Conservation (phyloP, 306 rosid genomes). For the Malus domestica region ASM211411v1 NC_041791.1:9601501-9602000, state of each 20-base stretch:
- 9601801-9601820: neutral
- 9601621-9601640: too few species aligned
- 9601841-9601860: constrained; percentile 45
- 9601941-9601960: constrained; percentile 28
- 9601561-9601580: too few species aligned
- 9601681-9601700: neutral
- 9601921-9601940: constrained; percentile 50
- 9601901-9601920: neutral
- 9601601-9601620: fast-evolving
- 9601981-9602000: constrained; percentile 3
- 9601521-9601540: too few species aligned
- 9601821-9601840: neutral
- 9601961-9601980: constrained; percentile 33
- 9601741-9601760: constrained; percentile 52
- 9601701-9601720: constrained; percentile 12
- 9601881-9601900: constrained; percentile 23
- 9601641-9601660: fast-evolving
- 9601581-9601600: too few species aligned
- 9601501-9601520: fast-evolving
- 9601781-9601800: neutral
- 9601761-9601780: neutral
- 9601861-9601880: constrained; percentile 19
- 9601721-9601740: constrained; percentile 62
- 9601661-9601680: neutral
- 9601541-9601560: fast-evolving